Conservation (phyloP, 306 rosid genomes). For the Vigna radiata region DNA sequence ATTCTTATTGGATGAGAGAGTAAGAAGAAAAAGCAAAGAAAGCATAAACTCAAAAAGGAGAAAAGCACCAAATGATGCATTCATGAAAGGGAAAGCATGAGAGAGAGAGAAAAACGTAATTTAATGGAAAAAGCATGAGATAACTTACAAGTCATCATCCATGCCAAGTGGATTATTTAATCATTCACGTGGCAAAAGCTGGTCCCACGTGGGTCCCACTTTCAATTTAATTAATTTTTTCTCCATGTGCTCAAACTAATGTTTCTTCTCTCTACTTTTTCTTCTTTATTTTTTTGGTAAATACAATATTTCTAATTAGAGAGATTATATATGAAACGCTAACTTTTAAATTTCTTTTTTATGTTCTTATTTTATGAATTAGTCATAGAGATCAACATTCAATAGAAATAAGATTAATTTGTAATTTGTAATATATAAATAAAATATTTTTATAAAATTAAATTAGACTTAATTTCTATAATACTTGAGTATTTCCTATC, state of each 20-base stretch:
- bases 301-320: not conserved
- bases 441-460: too few relatives aligned
- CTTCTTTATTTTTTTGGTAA: too few relatives aligned
- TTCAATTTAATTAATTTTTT: conserved; percentile 3
- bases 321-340: too few relatives aligned
- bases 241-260: conserved; percentile 26
- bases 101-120: not conserved
- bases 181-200: conserved; percentile 73
- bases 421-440: too few relatives aligned
- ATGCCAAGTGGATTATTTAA: conserved; percentile 55
- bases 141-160: conserved; percentile 52
- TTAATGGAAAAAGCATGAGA: conserved; percentile 51
- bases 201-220: conserved; percentile 72
- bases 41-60: conserved; percentile 60
- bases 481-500: too few relatives aligned
- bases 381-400: too few relatives aligned
- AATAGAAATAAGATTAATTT: too few relatives aligned
- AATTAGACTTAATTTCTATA: too few relatives aligned
- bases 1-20: conserved; percentile 7
- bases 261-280: not conserved
- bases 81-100: conserved; percentile 61
- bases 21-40: conserved; percentile 27
- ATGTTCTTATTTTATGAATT: too few relatives aligned
- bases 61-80: conserved; percentile 71
- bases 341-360: too few relatives aligned